Percentiles rank a stretch among this genome's conserved stretches.
Conservation (phyloP, 371 early-diverging fungal genomes). For the Mucor piriformis region DNA sequence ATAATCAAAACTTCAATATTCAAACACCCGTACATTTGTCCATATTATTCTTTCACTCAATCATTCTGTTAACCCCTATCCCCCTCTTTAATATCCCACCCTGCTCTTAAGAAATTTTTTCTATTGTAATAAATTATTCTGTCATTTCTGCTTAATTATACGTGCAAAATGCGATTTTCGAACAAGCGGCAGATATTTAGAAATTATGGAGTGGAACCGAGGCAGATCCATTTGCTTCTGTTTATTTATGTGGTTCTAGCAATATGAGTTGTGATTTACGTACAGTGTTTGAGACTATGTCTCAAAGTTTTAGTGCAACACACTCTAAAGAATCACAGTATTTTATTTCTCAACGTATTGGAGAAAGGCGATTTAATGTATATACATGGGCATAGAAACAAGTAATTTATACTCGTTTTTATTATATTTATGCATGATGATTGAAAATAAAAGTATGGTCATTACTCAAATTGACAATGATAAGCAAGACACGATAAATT, state of each 20-base stretch:
- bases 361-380: conserved; percentile 41
- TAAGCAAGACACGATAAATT: too few relatives aligned
- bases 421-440: too few relatives aligned
- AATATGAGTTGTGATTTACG: conserved; percentile 53
- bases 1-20: not conserved
- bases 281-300: conserved; percentile 35
- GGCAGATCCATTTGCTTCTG: conserved; percentile 17
- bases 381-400: conserved; percentile 42
- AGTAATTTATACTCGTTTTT: too few relatives aligned
- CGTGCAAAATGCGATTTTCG: conserved; percentile 46
- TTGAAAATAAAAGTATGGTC: too few relatives aligned
- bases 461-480: too few relatives aligned
- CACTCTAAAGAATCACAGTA: conserved; percentile 31
- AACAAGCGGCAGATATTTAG: conserved; percentile 40
- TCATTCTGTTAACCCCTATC: not conserved
- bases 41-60: not conserved
- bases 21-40: not conserved
- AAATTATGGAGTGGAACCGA: conserved; percentile 23
- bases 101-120: not conserved
- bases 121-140: too few relatives aligned
- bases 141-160: conserved; percentile 11
- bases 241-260: conserved; percentile 50
- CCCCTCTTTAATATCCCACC: not conserved
- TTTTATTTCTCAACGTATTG: conserved; percentile 24
- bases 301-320: conserved; percentile 37